phyloP scores from a whole-genome alignment of 495 filamentous ascomycete genomes.

The Neurospora intermedia region DNA sequence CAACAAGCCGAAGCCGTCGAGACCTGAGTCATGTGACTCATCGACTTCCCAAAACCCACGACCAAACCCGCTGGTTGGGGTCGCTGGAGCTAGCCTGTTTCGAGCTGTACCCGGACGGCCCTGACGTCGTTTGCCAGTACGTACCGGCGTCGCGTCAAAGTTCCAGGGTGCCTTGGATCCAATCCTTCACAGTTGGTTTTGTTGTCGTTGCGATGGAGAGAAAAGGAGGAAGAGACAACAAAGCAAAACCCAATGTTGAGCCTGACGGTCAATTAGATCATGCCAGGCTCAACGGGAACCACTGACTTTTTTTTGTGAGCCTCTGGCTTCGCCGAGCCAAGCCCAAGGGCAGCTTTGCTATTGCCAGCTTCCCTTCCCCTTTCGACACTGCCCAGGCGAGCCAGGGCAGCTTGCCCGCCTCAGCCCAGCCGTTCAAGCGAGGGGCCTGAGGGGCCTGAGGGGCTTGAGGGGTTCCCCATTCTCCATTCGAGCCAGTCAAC shows the following conservation, averaged over 20 bases:
- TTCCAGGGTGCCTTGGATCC: neutral
- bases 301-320: neutral
- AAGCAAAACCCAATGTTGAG: neutral
- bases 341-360: constrained; percentile 1
- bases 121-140: neutral
- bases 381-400: neutral
- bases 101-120: neutral
- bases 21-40: neutral
- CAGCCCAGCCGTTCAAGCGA: neutral
- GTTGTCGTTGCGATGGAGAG: neutral
- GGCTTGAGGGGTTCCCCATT: neutral
- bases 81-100: neutral
- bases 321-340: neutral
- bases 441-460: neutral
- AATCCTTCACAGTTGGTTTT: neutral
- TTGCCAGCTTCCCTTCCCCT: constrained; percentile 3
- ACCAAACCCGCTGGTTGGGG: neutral
- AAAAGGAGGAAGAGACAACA: neutral
- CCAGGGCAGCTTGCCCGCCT: neutral
- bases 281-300: neutral
- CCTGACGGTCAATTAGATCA: neutral
- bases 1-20: neutral
- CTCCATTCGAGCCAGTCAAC: neutral
- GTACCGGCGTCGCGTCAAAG: neutral
- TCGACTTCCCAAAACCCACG: neutral